These are phyloP conservation scores for Crithidia bombi DNA, from an alignment of 208 protist species.

Conservation along the genomic window DNA sequence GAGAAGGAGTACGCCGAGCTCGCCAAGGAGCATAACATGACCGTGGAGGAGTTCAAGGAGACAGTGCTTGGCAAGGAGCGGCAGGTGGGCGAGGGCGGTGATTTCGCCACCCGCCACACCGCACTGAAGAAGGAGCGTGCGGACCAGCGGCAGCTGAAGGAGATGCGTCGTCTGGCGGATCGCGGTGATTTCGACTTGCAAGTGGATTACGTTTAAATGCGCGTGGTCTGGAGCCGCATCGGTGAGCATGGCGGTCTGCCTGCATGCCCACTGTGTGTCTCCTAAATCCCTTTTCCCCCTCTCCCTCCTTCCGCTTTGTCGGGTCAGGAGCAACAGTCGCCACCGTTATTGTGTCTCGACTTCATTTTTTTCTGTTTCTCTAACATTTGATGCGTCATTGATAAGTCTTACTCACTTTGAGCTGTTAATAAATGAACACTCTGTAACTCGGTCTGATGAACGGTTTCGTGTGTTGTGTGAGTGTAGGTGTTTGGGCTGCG, in stretches of 20 bases:
- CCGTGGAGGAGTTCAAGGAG: constrained; percentile 65
- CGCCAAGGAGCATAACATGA: constrained; percentile 60
- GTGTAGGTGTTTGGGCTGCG: too few species aligned
- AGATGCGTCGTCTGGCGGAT: constrained; percentile 21
- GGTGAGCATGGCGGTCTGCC: constrained; percentile 5
- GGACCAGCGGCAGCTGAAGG: constrained; percentile 60
- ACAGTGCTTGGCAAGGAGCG: constrained; percentile 17
- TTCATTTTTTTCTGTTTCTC: neutral
- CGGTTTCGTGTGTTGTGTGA: too few species aligned
- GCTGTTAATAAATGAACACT: too few species aligned
- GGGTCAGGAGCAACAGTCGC: too few species aligned
- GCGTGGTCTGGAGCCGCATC: neutral
- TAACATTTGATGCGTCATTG: too few species aligned
- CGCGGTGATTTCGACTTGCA: constrained; percentile 43
- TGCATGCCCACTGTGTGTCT: neutral
- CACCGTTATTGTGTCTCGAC: too few species aligned
- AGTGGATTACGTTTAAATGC: constrained; percentile 59
- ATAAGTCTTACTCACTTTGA: too few species aligned
- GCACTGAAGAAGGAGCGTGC: constrained; percentile 43
- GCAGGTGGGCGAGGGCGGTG: neutral
- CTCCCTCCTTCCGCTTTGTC: too few species aligned
- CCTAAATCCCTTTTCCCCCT: neutral
- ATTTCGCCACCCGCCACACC: constrained; percentile 5
- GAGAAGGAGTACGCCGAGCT: constrained; percentile 63
- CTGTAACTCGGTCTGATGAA: too few species aligned